A percentile compares a stretch with the other conserved stretches of the same genome.
Evolutionary conservation across 768 basidiomycete species (phyloP).

Genomic region (Pleurotus salmoneostramineus): DNA sequence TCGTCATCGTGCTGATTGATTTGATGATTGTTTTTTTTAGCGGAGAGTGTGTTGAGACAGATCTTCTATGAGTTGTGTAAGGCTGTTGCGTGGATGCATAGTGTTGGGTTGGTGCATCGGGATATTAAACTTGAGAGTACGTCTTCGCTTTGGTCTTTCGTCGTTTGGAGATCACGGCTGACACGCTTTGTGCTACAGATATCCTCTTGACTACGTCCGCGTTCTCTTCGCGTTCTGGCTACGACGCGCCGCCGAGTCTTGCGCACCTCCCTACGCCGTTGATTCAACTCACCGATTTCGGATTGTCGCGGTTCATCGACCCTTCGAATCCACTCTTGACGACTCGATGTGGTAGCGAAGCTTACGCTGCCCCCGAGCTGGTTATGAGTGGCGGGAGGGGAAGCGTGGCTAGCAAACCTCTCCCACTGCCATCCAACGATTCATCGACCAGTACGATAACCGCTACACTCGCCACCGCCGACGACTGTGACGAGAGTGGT

Average conservation of each 20-base stretch:
- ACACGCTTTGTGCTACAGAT: slow-evolving; percentile 36
- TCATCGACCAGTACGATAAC: neutral
- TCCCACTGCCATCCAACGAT: neutral
- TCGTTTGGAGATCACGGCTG: slow-evolving; percentile 20
- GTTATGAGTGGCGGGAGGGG: slow-evolving; percentile 40
- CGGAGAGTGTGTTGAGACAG: slow-evolving; percentile 52
- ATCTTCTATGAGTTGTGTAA: slow-evolving; percentile 76
- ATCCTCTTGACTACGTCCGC: slow-evolving; percentile 61
- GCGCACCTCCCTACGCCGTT: slow-evolving; percentile 48
- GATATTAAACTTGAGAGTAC: slow-evolving; percentile 86
- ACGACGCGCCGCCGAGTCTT: slow-evolving; percentile 24
- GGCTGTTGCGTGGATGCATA: slow-evolving; percentile 87
- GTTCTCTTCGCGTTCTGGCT: slow-evolving; percentile 20
- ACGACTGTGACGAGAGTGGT: neutral
- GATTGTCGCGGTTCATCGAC: slow-evolving; percentile 82
- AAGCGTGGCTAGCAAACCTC: slow-evolving; percentile 12
- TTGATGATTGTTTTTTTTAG: slow-evolving; percentile 15
- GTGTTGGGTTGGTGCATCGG: slow-evolving; percentile 80
- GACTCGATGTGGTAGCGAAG: slow-evolving; percentile 86
- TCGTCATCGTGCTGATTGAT: neutral
- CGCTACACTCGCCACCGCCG: neutral
- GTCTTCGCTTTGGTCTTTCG: slow-evolving; percentile 29
- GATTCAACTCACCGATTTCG: slow-evolving; percentile 86
- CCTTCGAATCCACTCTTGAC: slow-evolving; percentile 55
- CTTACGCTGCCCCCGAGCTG: slow-evolving; percentile 81